Conservation (phyloP, 140 eudicot genomes). For the Erigeron philadelphicus region DNA sequence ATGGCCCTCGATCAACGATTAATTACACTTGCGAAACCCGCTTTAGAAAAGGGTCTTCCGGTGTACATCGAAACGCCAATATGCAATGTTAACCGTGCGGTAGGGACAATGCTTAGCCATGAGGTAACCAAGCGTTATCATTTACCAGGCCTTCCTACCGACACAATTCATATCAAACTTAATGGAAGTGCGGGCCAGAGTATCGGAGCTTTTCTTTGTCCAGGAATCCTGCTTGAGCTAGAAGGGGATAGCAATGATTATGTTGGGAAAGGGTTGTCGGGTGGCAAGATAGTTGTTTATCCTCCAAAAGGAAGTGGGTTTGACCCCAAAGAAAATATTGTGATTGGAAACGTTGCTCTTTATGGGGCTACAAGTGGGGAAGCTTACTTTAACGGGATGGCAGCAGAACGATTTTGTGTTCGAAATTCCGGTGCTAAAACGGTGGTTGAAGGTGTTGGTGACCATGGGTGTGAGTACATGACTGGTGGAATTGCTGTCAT, state of each 20-base stretch:
- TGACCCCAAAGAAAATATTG: conserved; percentile 91
- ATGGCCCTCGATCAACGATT: conserved; percentile 85
- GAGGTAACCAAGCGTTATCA: conserved; percentile 90
- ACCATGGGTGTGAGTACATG: conserved; percentile 99
- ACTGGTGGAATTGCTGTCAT: conserved; percentile 92
- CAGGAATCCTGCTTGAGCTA: conserved; percentile 85
- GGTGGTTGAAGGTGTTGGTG: conserved; percentile 98
- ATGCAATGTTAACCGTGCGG: conserved; percentile 88
- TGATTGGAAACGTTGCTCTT: conserved; percentile 95
- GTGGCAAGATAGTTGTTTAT: conserved; percentile 86
- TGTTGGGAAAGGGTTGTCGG: conserved; percentile 94
- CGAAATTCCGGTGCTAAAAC: conserved; percentile 95
- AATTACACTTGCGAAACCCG: conserved; percentile 64
- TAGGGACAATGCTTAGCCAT: conserved; percentile 97
- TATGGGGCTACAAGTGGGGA: conserved; percentile 93
- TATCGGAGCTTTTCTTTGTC: conserved; percentile 88
- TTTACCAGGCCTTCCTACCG: conserved; percentile 67
- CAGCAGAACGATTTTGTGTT: conserved; percentile 95
- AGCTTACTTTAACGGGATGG: conserved; percentile 98
- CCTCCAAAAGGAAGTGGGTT: conserved; percentile 84
- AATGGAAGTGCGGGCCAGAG: conserved; percentile 98
- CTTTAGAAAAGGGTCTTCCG: conserved; percentile 72
- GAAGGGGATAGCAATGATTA: conserved; percentile 99
- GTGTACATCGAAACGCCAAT: conserved; percentile 84
- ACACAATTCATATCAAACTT: conserved; percentile 85